Evolutionary conservation across 495 filamentous ascomycete genomes (phyloP).

Genomic region (Cercophora scortea): DNA sequence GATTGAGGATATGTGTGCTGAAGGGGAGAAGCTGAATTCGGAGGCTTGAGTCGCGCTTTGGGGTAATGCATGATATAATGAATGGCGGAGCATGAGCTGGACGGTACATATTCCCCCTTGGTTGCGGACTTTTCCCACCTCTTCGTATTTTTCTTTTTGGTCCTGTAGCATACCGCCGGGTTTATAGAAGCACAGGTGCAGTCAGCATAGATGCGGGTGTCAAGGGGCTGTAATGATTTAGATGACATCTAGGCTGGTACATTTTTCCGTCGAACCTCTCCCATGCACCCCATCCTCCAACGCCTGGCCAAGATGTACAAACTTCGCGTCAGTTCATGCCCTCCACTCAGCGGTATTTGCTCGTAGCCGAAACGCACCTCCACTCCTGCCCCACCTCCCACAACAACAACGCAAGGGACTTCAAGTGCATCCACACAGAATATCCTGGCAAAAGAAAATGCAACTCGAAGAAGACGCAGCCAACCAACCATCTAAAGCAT

Average conservation of each 20-base stretch:
- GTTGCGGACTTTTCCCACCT: no score
- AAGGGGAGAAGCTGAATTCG: constrained; percentile 30
- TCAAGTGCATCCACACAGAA: no score
- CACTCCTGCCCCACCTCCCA: no score
- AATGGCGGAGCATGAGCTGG: background rate
- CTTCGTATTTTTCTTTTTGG: no score
- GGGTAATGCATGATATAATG: background rate
- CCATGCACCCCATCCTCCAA: no score
- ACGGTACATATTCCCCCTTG: background rate
- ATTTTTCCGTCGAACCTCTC: no score
- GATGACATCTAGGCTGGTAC: background rate
- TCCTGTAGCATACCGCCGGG: background rate
- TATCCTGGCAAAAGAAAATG: background rate
- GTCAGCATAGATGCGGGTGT: no score
- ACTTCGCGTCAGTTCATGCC: no score
- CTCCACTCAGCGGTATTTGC: no score
- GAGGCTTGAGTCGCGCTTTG: background rate
- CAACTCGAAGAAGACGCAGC: background rate
- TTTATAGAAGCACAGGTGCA: background rate
- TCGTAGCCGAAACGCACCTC: no score
- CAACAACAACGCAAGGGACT: no score
- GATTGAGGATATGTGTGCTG: constrained; percentile 41
- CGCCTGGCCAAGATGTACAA: no score
- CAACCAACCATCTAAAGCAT: constrained; percentile 48
- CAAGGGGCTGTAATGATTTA: background rate